A percentile compares a stretch with the other conserved stretches of the same genome.
These are phyloP conservation scores for Chondrus crispus DNA, from an alignment of 23 red algal species.

Conservation along the genomic window DNA sequence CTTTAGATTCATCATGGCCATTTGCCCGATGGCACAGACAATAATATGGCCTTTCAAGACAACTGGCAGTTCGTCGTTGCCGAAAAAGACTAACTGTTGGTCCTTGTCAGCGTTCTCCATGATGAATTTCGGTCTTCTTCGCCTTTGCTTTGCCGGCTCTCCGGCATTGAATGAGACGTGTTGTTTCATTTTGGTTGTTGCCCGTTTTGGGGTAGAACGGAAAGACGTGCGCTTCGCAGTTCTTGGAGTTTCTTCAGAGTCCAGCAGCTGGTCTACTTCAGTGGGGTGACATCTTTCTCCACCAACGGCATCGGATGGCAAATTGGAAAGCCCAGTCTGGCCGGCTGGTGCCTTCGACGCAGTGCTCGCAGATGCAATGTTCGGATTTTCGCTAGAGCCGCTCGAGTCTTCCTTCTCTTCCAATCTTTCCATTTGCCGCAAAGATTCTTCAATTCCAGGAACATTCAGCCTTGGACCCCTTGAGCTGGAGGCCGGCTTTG, in stretches of 20 bases:
- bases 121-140: not conserved
- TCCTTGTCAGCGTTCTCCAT: not conserved
- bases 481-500: no score
- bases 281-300: not conserved
- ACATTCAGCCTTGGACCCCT: no score
- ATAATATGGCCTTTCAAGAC: slow-evolving; percentile 61
- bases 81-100: slow-evolving; percentile 12
- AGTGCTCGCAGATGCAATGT: no score
- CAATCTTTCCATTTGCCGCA: no score
- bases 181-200: not conserved
- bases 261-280: not conserved
- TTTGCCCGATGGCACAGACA: slow-evolving; percentile 58
- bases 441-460: no score
- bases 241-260: not conserved
- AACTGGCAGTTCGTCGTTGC: slow-evolving; percentile 58
- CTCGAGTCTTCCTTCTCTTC: no score
- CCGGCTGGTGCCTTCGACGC: no score
- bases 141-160: not conserved
- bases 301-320: no score
- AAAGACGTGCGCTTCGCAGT: not conserved
- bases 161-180: not conserved
- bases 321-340: no score
- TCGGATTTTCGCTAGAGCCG: no score
- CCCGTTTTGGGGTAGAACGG: not conserved
- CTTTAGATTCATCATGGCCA: slow-evolving; percentile 55